Evolutionary conservation across 2,329 filamentous ascomycete species (phyloP).

Genomic region (Leptographium wingfieldii): DNA sequence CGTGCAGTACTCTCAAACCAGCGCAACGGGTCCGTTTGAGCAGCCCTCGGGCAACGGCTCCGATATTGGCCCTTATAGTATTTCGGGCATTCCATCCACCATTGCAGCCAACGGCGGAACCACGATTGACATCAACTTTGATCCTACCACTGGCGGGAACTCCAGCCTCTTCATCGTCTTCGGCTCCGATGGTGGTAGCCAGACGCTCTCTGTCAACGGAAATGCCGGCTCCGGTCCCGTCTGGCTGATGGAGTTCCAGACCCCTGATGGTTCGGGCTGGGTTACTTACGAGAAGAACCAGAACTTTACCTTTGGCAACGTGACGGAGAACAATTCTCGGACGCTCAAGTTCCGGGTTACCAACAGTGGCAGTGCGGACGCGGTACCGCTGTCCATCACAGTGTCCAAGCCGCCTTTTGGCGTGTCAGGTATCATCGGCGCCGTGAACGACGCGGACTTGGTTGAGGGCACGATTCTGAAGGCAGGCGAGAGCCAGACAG

Average conservation of each 20-base stretch:
- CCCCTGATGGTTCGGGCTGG: constrained; percentile 36
- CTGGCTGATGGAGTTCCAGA: constrained; percentile 43
- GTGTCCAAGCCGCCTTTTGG: constrained; percentile 50
- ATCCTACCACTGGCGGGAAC: constrained; percentile 31
- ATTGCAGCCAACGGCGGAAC: constrained; percentile 27
- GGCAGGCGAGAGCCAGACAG: constrained; percentile 37
- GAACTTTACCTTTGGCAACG: constrained; percentile 42
- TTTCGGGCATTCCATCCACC: constrained; percentile 31
- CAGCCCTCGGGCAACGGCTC: constrained; percentile 19
- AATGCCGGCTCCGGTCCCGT: constrained; percentile 34
- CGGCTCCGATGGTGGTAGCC: constrained; percentile 34
- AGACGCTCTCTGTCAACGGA: constrained; percentile 33
- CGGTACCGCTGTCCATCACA: constrained; percentile 38
- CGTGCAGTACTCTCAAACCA: constrained; percentile 30
- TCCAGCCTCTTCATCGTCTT: constrained; percentile 36
- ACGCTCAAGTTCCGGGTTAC: constrained; percentile 39
- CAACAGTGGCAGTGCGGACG: constrained; percentile 37
- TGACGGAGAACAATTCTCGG: constrained; percentile 35
- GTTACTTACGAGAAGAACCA: constrained; percentile 27
- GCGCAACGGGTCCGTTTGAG: constrained; percentile 32
- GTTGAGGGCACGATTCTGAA: constrained; percentile 40
- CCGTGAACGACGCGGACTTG: constrained; percentile 42
- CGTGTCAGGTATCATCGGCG: constrained; percentile 37
- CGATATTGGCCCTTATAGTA: constrained; percentile 33
- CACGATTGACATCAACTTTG: constrained; percentile 33